Percentiles rank a stretch among this genome's conserved stretches.
Conservation (phyloP, 768 basidiomycete species). For the Auricularia auricula-judae region DNA sequence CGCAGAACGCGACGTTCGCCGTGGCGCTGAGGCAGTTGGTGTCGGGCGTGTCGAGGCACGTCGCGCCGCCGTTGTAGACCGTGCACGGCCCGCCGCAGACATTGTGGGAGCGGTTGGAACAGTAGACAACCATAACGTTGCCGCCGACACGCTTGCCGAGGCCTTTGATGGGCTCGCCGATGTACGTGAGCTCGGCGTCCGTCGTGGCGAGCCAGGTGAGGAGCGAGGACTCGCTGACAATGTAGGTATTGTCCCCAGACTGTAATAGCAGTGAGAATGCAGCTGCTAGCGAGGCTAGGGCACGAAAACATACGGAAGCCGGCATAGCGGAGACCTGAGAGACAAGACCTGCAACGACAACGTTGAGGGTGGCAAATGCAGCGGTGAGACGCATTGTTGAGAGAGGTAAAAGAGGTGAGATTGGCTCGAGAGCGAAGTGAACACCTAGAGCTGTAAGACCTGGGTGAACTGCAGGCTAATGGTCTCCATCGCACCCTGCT, state of each 20-base stretch:
- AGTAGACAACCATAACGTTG: conserved; percentile 20
- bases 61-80: conserved; percentile 19
- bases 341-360: too few relatives aligned
- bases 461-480: too few relatives aligned
- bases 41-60: conserved; percentile 18
- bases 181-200: conserved; percentile 13
- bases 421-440: too few relatives aligned
- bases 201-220: conserved; percentile 12
- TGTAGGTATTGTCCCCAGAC: too few relatives aligned
- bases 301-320: not conserved
- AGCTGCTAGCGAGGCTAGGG: too few relatives aligned
- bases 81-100: conserved; percentile 24
- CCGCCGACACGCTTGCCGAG: conserved; percentile 8
- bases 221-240: conserved; percentile 6
- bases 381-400: too few relatives aligned
- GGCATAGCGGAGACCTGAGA: not conserved
- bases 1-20: conserved; percentile 21
- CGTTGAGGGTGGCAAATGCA: conserved; percentile 14
- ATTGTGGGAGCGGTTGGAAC: conserved; percentile 11
- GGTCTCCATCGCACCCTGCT: too few relatives aligned
- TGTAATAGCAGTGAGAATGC: too few relatives aligned
- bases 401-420: too few relatives aligned
- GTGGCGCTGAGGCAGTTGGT: conserved; percentile 24
- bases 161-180: conserved; percentile 9
- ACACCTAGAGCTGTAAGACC: too few relatives aligned